These are phyloP conservation scores for Stemphylium vesicarium DNA, from an alignment of 2,329 filamentous ascomycete genomes.

Conservation along the genomic window DNA sequence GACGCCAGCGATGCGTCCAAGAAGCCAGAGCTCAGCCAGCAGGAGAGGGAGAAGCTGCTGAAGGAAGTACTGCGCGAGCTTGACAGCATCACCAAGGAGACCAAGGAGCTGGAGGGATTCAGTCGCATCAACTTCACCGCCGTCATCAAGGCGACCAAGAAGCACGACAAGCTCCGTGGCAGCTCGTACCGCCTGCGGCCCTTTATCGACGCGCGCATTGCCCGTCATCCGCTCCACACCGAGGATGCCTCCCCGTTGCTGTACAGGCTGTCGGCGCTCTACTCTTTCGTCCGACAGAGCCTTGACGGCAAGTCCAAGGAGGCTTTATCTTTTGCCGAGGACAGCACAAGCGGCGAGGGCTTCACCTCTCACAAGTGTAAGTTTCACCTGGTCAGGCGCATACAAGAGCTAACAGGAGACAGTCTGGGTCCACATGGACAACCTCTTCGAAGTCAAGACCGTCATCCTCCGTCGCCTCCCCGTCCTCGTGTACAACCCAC, in stretches of 20 bases:
- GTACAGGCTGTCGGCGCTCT: conserved; percentile 90
- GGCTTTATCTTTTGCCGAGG: conserved; percentile 55
- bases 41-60: conserved; percentile 60
- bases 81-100: conserved; percentile 85
- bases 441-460: conserved; percentile 96
- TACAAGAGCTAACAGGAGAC: conserved; percentile 38
- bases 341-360: conserved; percentile 59
- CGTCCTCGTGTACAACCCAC: conserved; percentile 89
- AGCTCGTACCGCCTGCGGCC: conserved; percentile 86
- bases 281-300: conserved; percentile 88
- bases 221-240: conserved; percentile 91
- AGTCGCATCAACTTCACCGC: conserved; percentile 97
- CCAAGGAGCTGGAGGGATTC: conserved; percentile 93
- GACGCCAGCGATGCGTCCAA: conserved; percentile 25
- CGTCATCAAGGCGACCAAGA: conserved; percentile 98
- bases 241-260: conserved; percentile 91
- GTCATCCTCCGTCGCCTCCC: conserved; percentile 89
- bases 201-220: conserved; percentile 86
- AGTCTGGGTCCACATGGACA: conserved; percentile 97
- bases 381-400: conserved; percentile 35
- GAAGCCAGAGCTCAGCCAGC: conserved; percentile 42
- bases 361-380: conserved; percentile 88
- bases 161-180: conserved; percentile 94
- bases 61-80: conserved; percentile 79
- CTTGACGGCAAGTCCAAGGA: conserved; percentile 65